phyloP scores from a whole-genome alignment of 345 rosid genomes.

The Stellera chamaejasme region DNA sequence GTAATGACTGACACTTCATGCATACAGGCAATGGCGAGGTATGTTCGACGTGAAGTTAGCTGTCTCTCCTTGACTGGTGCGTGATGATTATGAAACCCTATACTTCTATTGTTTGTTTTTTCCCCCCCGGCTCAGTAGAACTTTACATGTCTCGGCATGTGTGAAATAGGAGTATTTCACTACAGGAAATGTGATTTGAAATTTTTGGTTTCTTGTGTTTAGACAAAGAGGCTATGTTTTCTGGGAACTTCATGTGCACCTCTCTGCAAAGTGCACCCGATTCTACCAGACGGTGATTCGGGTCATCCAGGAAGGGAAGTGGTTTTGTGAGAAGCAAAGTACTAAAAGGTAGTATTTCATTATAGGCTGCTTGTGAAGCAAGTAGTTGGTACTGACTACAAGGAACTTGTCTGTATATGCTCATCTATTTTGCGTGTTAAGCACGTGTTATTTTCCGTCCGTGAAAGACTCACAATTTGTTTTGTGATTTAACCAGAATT shows the following conservation, averaged over 20 bases:
- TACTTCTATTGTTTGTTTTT: background rate
- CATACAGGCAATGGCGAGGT: slow-evolving; percentile 88
- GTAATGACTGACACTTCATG: slow-evolving; percentile 12
- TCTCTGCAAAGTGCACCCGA: slow-evolving; percentile 34
- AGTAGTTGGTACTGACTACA: no score
- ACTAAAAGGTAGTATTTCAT: background rate
- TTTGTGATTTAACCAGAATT: no score
- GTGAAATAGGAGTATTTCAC: background rate
- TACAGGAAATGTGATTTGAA: slow-evolving; percentile 11
- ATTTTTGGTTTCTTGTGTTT: slow-evolving; percentile 20
- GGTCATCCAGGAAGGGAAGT: no score
- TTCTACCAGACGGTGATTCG: background rate
- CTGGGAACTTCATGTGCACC: slow-evolving; percentile 85
- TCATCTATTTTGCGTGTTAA: no score
- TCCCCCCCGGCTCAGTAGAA: slow-evolving; percentile 4
- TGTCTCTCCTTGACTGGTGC: slow-evolving; percentile 84
- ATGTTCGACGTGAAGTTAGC: slow-evolving; percentile 67
- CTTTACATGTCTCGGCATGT: slow-evolving; percentile 9
- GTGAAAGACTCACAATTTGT: no score
- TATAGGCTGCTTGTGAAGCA: no score
- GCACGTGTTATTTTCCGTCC: no score
- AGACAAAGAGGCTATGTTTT: slow-evolving; percentile 82
- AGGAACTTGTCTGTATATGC: no score
- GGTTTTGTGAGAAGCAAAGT: slow-evolving; percentile 12
- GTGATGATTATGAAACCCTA: background rate